Conservation (phyloP, 208 protist species). For the Trichomonas vaginalis region DNA sequence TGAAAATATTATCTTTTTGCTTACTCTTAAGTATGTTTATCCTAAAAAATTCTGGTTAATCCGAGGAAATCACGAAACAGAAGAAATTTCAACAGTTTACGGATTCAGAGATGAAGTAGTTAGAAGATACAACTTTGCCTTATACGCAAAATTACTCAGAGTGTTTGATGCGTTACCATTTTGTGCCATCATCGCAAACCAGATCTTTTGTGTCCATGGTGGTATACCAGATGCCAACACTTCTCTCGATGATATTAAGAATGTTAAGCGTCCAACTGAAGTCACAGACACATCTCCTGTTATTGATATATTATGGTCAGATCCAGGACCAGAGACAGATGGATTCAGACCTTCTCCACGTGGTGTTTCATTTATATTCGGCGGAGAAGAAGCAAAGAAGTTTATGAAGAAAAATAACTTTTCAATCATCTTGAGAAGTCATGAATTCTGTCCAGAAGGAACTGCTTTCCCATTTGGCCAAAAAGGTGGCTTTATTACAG, state of each 20-base stretch:
- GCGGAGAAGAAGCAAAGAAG: background rate
- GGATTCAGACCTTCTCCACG: background rate
- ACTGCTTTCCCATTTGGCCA: background rate
- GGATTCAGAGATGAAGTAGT: background rate
- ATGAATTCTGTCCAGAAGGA: background rate
- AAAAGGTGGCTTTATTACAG: background rate
- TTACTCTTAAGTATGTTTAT: background rate
- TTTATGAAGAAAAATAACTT: background rate
- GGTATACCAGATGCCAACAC: background rate
- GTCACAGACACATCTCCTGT: background rate
- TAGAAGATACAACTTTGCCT: background rate
- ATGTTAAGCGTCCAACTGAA: background rate
- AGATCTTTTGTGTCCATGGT: conserved; percentile 1
- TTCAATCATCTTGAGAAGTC: background rate
- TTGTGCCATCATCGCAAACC: background rate
- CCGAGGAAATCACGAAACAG: background rate
- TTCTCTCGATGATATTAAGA: background rate
- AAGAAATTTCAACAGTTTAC: background rate
- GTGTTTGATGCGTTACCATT: background rate
- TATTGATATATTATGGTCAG: background rate
- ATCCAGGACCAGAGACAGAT: background rate
- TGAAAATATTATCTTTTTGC: background rate
- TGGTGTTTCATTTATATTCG: background rate
- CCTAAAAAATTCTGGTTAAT: background rate
- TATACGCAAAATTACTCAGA: background rate